A percentile compares a stretch with the other conserved stretches of the same genome.
Evolutionary conservation across 108 stramenopile genomes (phyloP).

Genomic region (Nitzschia inconspicua): DNA sequence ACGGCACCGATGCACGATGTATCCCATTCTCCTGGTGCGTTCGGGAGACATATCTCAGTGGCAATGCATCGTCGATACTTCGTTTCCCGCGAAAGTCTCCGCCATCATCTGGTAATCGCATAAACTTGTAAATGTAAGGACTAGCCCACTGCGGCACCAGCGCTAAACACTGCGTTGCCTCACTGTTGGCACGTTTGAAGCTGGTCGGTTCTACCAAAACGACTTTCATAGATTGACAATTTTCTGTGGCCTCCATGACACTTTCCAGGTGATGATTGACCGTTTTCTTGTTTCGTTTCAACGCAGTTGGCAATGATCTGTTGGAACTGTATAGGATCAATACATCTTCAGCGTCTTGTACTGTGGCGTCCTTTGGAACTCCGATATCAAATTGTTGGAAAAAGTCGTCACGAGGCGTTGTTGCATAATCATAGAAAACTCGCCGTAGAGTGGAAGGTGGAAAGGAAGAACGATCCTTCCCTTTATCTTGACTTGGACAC

Average conservation of each 20-base stretch:
- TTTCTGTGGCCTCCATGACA: conserved; percentile 46
- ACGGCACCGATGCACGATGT: conserved; percentile 44
- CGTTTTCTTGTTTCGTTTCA: not conserved
- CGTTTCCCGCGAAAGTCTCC: too few relatives aligned
- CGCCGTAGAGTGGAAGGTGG: too few relatives aligned
- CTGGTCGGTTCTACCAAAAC: conserved; percentile 30
- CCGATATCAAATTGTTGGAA: conserved; percentile 57
- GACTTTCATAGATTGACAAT: conserved; percentile 71
- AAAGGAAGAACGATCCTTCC: too few relatives aligned
- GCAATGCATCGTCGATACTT: conserved; percentile 22
- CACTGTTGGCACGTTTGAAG: conserved; percentile 12
- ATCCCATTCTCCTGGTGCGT: conserved; percentile 51
- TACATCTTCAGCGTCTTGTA: conserved; percentile 40
- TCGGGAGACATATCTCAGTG: conserved; percentile 48
- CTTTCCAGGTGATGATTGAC: not conserved
- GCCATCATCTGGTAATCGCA: conserved; percentile 31
- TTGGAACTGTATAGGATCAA: conserved; percentile 52
- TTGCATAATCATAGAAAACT: conserved; percentile 5
- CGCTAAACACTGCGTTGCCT: conserved; percentile 60
- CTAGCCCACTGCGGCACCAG: conserved; percentile 74
- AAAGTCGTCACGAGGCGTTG: conserved; percentile 42
- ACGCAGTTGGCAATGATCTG: conserved; percentile 36
- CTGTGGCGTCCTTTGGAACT: conserved; percentile 38
- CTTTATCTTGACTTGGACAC: too few relatives aligned
- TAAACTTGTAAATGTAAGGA: conserved; percentile 70